Base-by-base conservation (phyloP, 148 eudicot genomes). In the Vaccinium myrtillus region DNA sequence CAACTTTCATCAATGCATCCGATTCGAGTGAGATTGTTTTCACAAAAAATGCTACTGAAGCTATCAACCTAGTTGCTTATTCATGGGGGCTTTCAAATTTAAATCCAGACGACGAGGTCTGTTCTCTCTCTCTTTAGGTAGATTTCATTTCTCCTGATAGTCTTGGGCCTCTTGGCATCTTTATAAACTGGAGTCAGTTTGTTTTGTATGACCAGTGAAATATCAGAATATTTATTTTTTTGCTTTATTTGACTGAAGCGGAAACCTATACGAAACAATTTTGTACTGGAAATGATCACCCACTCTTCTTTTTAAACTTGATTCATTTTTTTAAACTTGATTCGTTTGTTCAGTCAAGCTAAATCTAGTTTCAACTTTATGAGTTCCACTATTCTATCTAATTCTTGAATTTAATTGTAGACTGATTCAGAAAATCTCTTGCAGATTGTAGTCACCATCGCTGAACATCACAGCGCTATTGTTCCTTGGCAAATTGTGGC, bases 11-110 rank as follows among this genome's bases (percentile, higher is more conserved):
- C 83, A 94, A 95, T 80, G 98, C 99, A 14, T 84, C 90, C 23
- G 95, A 95, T 49, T 81, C 93, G 79, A 85, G 91, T 79, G 98
- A 97, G 89, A 92, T 97, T 71, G 86, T 97, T 75, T 97, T 97
- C 88, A 97, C 99, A 19, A 93, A 92, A 90, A 97, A 97, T 88
- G 99, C 99, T 81, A 94, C 99, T 2, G 99, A 97, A 87, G 99
- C 98, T 75, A 97, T 97, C 89, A 97, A 97, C 87, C 87, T 96
- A 82, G 98, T 97, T 58, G 98, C 98, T 75, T 89, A 95, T 87
- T 95, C 98, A 15, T 97, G 99, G 99, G 99, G 99, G 46, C 92
- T 93, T 54, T 65, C 93, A 53, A 94, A 95, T 89, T 86, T 97
- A 82, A 93, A 81, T 83, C 83, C 95, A 74, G 93, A 90, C 75